These are phyloP conservation scores for Trematosphaeria pertusa DNA, from an alignment of 2,329 filamentous ascomycete species.

Conservation along the genomic window DNA sequence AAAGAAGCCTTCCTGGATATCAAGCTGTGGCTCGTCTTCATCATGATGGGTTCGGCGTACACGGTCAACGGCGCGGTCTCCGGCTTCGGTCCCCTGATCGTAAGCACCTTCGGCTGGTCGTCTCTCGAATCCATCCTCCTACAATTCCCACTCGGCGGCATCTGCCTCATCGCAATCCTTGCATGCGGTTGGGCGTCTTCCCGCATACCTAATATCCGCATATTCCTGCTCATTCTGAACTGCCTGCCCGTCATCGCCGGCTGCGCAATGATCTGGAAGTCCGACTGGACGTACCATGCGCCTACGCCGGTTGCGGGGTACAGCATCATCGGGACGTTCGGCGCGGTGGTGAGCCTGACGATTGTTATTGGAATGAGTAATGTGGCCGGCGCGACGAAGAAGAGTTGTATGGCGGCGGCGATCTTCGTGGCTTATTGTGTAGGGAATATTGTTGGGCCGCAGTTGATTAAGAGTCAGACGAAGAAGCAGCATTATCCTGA, in stretches of 20 bases:
- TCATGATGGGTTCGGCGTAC: constrained; percentile 60
- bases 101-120: constrained; percentile 52
- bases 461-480: constrained; percentile 72
- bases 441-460: constrained; percentile 77
- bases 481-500: constrained; percentile 72
- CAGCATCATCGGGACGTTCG: constrained; percentile 75
- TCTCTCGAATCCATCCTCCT: constrained; percentile 54
- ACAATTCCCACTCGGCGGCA: constrained; percentile 74
- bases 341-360: constrained; percentile 70
- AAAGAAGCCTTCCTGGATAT: constrained; percentile 57
- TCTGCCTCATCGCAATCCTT: constrained; percentile 73
- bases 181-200: constrained; percentile 70
- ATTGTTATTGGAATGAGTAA: constrained; percentile 69
- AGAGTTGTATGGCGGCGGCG: constrained; percentile 75
- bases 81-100: constrained; percentile 47
- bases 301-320: constrained; percentile 73
- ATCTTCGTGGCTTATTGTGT: constrained; percentile 80
- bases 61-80: constrained; percentile 58
- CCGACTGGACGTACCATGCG: constrained; percentile 67
- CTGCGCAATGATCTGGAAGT: constrained; percentile 77
- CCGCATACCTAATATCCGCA: constrained; percentile 66
- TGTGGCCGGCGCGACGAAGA: constrained; percentile 78
- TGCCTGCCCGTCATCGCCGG: constrained; percentile 78
- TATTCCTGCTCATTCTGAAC: constrained; percentile 69
- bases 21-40: constrained; percentile 50